Percentiles rank a stretch among this genome's conserved stretches.
Evolutionary conservation across 768 basidiomycete species (phyloP).

Genomic region (Boletus pseudo-olivaceus): DNA sequence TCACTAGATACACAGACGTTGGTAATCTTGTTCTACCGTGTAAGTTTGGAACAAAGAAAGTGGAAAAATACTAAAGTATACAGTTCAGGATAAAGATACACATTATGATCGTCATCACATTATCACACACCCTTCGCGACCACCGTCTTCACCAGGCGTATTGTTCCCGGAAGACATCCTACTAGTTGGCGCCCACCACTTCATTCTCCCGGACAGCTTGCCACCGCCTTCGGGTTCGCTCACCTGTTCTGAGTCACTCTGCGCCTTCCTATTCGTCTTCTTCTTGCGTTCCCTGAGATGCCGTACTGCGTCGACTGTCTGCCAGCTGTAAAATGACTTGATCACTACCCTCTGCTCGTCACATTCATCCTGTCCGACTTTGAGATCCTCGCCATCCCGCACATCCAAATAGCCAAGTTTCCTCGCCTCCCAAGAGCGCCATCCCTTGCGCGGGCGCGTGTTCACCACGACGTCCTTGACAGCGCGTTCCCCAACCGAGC

Average conservation of each 20-base stretch:
- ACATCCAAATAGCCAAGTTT: slow-evolving; percentile 69
- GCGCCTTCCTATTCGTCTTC: slow-evolving; percentile 47
- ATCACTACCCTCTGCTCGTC: slow-evolving; percentile 68
- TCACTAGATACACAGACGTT: slow-evolving; percentile 13
- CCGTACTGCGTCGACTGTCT: slow-evolving; percentile 76
- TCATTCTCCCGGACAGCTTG: slow-evolving; percentile 14
- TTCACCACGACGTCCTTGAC: slow-evolving; percentile 57
- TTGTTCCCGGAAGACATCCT: slow-evolving; percentile 46
- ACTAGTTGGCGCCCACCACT: slow-evolving; percentile 44
- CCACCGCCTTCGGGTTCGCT: slow-evolving; percentile 31
- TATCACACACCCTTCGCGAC: slow-evolving; percentile 62
- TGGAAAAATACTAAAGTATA: slow-evolving; percentile 25
- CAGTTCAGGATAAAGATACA: slow-evolving; percentile 26
- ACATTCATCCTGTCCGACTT: slow-evolving; percentile 77
- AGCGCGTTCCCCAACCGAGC: slow-evolving; percentile 56
- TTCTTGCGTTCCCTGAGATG: slow-evolving; percentile 59
- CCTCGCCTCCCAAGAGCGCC: slow-evolving; percentile 71
- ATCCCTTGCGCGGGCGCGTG: slow-evolving; percentile 69
- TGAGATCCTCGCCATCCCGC: slow-evolving; percentile 62
- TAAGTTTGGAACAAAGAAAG: slow-evolving; percentile 13
- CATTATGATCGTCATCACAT: slow-evolving; percentile 45
- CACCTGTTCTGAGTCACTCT: slow-evolving; percentile 33
- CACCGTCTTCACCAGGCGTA: slow-evolving; percentile 46
- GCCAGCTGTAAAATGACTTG: slow-evolving; percentile 85
- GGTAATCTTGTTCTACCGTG: slow-evolving; percentile 11